A percentile compares a stretch with the other conserved stretches of the same genome.
These are phyloP conservation scores for Chytriomyces hyalinus DNA, from an alignment of 192 early-diverging fungal species.

Conservation along the genomic window DNA sequence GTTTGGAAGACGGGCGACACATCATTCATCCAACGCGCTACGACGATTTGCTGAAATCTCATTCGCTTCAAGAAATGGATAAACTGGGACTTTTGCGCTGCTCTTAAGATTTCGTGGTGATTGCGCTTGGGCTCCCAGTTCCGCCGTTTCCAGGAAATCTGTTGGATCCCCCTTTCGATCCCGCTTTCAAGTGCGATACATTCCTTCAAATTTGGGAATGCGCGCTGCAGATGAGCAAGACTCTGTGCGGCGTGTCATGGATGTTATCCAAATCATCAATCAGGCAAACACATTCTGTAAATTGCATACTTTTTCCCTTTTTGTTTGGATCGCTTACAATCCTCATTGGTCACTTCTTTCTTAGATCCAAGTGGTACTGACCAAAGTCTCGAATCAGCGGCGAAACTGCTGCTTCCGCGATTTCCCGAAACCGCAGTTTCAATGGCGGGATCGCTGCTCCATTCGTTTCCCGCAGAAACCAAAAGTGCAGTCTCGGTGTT, in stretches of 20 bases:
- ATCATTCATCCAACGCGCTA: conserved; percentile 72
- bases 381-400: not conserved
- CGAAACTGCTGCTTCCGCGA: conserved; percentile 23
- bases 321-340: too few relatives aligned
- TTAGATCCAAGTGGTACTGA: not conserved
- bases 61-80: conserved; percentile 52
- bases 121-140: conserved; percentile 75
- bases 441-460: conserved; percentile 18
- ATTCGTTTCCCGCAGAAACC: conserved; percentile 27
- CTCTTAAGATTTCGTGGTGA: conserved; percentile 67
- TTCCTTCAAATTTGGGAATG: conserved; percentile 7
- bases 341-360: not conserved
- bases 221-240: not conserved
- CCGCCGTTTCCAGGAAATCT: conserved; percentile 56
- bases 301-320: conserved; percentile 21
- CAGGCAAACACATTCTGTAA: conserved; percentile 43
- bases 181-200: conserved; percentile 74
- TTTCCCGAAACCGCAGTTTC: conserved; percentile 41
- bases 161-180: conserved; percentile 77
- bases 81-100: conserved; percentile 68
- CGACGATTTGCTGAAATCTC: conserved; percentile 59
- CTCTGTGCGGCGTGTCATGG: conserved; percentile 26
- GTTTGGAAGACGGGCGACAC: conserved; percentile 78
- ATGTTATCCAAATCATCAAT: conserved; percentile 48
- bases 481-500: conserved; percentile 9